Conservation (phyloP, 306 rosid genomes). For the Delonix regia region DNA sequence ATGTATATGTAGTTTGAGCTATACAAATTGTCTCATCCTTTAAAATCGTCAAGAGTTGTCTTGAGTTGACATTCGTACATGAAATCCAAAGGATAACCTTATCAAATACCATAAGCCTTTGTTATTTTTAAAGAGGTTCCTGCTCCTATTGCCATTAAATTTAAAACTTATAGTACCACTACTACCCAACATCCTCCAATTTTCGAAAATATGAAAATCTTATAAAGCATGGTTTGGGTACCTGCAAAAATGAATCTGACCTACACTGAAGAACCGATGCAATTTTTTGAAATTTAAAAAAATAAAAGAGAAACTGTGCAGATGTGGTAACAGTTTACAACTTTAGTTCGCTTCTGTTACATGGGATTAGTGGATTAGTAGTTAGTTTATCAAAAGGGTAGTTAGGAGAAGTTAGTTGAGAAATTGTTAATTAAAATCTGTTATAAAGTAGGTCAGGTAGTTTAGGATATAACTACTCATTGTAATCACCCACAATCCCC, state of each 20-base stretch:
- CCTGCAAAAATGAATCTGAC: not conserved
- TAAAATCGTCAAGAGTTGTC: not conserved
- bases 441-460: too few species aligned
- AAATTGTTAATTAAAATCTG: too few species aligned
- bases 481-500: too few species aligned
- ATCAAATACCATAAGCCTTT: not conserved
- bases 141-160: not conserved
- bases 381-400: too few species aligned
- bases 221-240: not conserved
- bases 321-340: not conserved
- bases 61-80: not conserved
- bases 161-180: not conserved
- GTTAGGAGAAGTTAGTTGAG: too few species aligned
- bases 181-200: not conserved
- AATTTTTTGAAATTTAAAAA: not conserved
- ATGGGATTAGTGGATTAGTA: too few species aligned
- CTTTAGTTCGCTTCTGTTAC: not conserved
- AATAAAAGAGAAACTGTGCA: not conserved
- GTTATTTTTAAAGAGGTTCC: not conserved
- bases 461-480: too few species aligned
- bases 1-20: not conserved
- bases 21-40: constrained; percentile 9
- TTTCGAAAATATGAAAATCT: not conserved
- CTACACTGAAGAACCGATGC: not conserved
- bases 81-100: constrained; percentile 22